Conservation (phyloP, 2,329 filamentous ascomycete species). For the Hymenoscyphus fraxineus region DNA sequence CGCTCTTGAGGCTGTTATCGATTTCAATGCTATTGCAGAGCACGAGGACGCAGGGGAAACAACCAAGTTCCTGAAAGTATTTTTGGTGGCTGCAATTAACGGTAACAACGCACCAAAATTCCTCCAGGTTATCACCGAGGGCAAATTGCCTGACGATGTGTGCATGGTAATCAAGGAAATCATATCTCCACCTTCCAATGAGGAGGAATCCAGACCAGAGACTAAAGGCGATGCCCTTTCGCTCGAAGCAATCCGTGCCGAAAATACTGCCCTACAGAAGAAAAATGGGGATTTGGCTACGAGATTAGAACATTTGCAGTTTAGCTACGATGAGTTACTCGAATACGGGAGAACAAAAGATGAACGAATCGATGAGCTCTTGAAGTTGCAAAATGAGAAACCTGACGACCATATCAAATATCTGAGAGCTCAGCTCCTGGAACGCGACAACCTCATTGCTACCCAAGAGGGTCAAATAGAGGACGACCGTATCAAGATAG, state of each 20-base stretch:
- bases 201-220: conserved; percentile 39
- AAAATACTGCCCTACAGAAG: conserved; percentile 54
- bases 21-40: conserved; percentile 56
- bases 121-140: conserved; percentile 42
- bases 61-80: conserved; percentile 56
- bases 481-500: conserved; percentile 42
- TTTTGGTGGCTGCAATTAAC: conserved; percentile 51
- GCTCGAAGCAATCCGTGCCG: conserved; percentile 25
- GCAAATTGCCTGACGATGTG: neutral
- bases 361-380: conserved; percentile 37
- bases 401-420: conserved; percentile 50
- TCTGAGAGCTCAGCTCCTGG: conserved; percentile 55
- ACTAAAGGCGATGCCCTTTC: no score
- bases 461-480: conserved; percentile 65
- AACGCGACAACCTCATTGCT: conserved; percentile 69
- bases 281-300: conserved; percentile 56
- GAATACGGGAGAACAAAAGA: conserved; percentile 55
- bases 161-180: neutral
- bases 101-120: conserved; percentile 55
- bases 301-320: conserved; percentile 56
- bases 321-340: conserved; percentile 57
- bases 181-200: conserved; percentile 22
- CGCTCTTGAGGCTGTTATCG: conserved; percentile 43
- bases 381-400: conserved; percentile 46
- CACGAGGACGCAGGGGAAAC: conserved; percentile 53